Base-by-base conservation (phyloP, 2,329 filamentous ascomycete species). In the Aspergillaceae sp. region DNA sequence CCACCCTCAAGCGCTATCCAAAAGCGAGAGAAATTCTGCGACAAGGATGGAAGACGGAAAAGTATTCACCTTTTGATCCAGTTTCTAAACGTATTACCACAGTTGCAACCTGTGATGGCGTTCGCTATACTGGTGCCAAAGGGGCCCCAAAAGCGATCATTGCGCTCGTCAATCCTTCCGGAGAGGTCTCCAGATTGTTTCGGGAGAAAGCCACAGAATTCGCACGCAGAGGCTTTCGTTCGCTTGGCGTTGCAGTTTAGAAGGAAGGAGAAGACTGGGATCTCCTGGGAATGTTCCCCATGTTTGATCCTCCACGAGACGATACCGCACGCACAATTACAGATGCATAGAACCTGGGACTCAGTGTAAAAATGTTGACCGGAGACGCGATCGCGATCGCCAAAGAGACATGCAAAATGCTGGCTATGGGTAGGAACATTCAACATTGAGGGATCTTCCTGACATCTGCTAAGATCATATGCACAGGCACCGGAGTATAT, bases 351-450 rank as follows among this genome's bases (percentile, higher is more conserved):
- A 78, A 83, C 65, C 82, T 87, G 48, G 84, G 84, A 74, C 82
- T 87, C 32, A 80, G 79, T 54, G 84, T 87, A 57, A 87, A 87
- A 79, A 87, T 87, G 84, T 74, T 87, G 68, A 87, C 84, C 71
- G 84, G 84, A 78, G 84, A 87, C 64, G 84, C 84, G 53, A 84
- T 87, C 58, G 83, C 84, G 58, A 87, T 87, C 55, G 84, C 84
- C 49, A 87, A 87, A 74, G 84, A 87, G 71, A 87, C 84, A 56
- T 87, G 84, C 78, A 86, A 86, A 74, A 87, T 87, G 81, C 76
- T 87, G 65, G 82, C 83, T 55, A 79, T 87, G 49, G 84, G 84
- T 48, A n/a, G n/a, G n/a, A n/a, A n/a, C n/a, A n/a, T n/a, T n/a
- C n/a, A n/a, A n/a, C n/a, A n/a, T n/a, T n/a, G n/a, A n/a, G n/a